Conservation (phyloP, 169 alveolate species). For the Babesia caballi region DNA sequence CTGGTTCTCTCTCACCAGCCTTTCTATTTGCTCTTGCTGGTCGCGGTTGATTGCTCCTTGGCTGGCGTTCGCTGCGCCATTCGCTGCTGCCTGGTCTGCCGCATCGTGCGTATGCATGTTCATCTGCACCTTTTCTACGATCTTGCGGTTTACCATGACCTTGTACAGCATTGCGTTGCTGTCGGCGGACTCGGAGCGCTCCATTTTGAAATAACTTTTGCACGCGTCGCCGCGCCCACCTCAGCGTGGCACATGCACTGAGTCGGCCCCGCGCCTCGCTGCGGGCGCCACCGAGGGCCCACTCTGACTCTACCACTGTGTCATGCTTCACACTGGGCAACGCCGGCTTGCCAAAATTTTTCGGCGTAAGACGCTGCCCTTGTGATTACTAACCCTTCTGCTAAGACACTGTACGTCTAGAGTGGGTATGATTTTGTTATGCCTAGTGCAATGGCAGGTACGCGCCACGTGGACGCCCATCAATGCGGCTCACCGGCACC, state of each 20-base stretch:
- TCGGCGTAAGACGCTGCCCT: too few relatives aligned
- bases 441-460: too few relatives aligned
- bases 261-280: background rate
- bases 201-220: constrained; percentile 9
- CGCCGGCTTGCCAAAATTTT: too few relatives aligned
- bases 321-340: too few relatives aligned
- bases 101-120: constrained; percentile 1
- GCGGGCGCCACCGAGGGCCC: too few relatives aligned
- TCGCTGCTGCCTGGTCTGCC: background rate
- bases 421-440: too few relatives aligned
- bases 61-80: background rate
- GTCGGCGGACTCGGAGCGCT: constrained; percentile 10
- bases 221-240: background rate
- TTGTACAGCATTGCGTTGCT: constrained; percentile 38
- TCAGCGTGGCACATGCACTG: constrained; percentile 19
- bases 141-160: constrained; percentile 31
- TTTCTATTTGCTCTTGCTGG: constrained; percentile 6
- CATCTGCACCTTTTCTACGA: constrained; percentile 60
- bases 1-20: constrained; percentile 10
- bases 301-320: too few relatives aligned
- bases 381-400: too few relatives aligned
- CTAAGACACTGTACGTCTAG: too few relatives aligned
- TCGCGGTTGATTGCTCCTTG: background rate
- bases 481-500: too few relatives aligned
- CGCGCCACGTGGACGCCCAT: too few relatives aligned